Conservation (phyloP, 2,329 filamentous ascomycete genomes). For the Fusarium heterosporum region DNA sequence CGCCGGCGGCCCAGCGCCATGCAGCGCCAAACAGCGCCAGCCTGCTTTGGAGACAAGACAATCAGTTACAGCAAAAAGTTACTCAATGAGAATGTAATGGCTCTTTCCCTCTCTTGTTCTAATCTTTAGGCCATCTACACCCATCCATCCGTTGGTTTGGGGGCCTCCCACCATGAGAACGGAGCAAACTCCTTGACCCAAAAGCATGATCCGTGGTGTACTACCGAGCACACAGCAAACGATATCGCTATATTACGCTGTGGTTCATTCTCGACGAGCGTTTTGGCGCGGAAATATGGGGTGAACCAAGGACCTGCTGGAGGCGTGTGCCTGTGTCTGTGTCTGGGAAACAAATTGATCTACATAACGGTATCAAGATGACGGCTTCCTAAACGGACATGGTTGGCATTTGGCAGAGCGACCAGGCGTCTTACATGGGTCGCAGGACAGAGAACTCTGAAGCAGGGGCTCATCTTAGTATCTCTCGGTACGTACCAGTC, state of each 20-base stretch:
- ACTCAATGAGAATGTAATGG: conserved; percentile 31
- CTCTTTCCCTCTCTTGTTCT: no score
- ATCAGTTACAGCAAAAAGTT: conserved; percentile 26
- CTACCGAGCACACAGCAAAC: no score
- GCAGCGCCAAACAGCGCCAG: conserved; percentile 33
- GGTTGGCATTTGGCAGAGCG: conserved; percentile 1
- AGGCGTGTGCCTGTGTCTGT: conserved; percentile 33
- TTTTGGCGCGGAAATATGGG: conserved; percentile 23
- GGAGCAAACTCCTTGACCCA: neutral
- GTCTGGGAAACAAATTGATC: conserved; percentile 35
- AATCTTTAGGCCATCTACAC: conserved; percentile 10
- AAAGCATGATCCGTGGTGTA: no score
- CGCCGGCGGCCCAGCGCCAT: conserved; percentile 35
- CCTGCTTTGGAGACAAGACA: conserved; percentile 20
- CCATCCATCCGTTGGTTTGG: conserved; percentile 33
- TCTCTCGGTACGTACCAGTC: conserved; percentile 4
- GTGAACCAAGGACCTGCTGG: conserved; percentile 12
- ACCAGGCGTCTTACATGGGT: conserved; percentile 11
- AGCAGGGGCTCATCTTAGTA: conserved; percentile 6
- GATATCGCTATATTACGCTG: conserved; percentile 6
- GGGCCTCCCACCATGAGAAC: conserved; percentile 6
- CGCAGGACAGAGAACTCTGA: neutral
- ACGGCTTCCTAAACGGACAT: conserved; percentile 13
- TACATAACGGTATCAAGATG: conserved; percentile 19
- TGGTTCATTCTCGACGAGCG: conserved; percentile 27